phyloP scores from a whole-genome alignment of 108 stramenopile species.

The Cylindrotheca closterium region DNA sequence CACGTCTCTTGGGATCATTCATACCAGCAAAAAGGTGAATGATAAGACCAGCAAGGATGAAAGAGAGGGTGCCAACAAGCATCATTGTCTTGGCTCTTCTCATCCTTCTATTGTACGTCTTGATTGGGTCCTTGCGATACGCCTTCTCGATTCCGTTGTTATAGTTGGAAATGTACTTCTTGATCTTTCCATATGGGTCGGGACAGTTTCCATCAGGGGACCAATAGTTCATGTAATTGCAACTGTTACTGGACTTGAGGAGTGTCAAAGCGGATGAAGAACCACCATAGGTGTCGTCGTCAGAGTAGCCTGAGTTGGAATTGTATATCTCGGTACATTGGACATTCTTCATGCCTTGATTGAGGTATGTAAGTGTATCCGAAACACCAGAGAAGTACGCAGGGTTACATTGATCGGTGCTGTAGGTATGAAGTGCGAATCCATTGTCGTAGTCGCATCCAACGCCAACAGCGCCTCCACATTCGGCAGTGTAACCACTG shows the following conservation, averaged over 20 bases:
- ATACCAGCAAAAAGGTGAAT: background rate
- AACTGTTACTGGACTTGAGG: slow-evolving; percentile 31
- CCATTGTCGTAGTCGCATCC: slow-evolving; percentile 30
- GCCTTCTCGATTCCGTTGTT: slow-evolving; percentile 29
- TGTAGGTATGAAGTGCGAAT: slow-evolving; percentile 22
- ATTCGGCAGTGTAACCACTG: slow-evolving; percentile 25
- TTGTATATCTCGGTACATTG: slow-evolving; percentile 38
- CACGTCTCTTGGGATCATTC: background rate
- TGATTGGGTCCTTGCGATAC: slow-evolving; percentile 6
- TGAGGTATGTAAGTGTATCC: slow-evolving; percentile 20
- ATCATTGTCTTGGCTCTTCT: background rate
- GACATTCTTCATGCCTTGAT: slow-evolving; percentile 17
- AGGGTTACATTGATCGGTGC: slow-evolving; percentile 20
- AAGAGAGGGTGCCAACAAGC: background rate
- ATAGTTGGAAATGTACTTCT: slow-evolving; percentile 36
- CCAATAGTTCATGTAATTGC: slow-evolving; percentile 39
- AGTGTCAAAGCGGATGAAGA: slow-evolving; percentile 20
- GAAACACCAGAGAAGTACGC: slow-evolving; percentile 19
- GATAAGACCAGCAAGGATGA: background rate
- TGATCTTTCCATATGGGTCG: slow-evolving; percentile 45
- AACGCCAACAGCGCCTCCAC: slow-evolving; percentile 22
- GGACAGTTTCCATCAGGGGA: slow-evolving; percentile 48
- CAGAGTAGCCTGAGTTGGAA: slow-evolving; percentile 13
- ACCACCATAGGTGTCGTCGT: slow-evolving; percentile 20
- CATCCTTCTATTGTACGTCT: slow-evolving; percentile 3